These are phyloP conservation scores for Epichloe coenophiala DNA, from an alignment of 2,329 filamentous ascomycete species.

Conservation along the genomic window DNA sequence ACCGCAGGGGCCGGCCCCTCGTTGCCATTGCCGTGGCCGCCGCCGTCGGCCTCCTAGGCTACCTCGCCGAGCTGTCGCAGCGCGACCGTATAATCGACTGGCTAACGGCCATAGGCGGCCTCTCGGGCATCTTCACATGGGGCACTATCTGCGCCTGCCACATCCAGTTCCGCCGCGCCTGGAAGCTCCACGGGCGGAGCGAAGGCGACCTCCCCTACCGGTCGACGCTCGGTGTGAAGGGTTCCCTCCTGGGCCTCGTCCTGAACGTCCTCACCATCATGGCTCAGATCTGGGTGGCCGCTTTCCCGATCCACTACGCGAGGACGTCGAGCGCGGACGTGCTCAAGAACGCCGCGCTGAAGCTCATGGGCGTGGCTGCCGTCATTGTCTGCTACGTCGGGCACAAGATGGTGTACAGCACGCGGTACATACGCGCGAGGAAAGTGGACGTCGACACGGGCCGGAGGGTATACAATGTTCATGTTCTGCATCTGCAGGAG, in stretches of 20 bases:
- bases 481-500: not conserved
- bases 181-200: not conserved
- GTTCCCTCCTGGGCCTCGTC: not conserved
- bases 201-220: not conserved
- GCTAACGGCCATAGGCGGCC: slow-evolving; percentile 59
- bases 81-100: slow-evolving; percentile 56
- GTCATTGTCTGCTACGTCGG: not conserved
- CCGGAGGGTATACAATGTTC: slow-evolving; percentile 1
- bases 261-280: not conserved
- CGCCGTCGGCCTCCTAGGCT: slow-evolving; percentile 54
- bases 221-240: not conserved
- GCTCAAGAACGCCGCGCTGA: not conserved
- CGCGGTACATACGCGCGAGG: not conserved
- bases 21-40: slow-evolving; percentile 53
- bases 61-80: slow-evolving; percentile 46
- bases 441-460: slow-evolving; percentile 2
- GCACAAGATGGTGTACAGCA: slow-evolving; percentile 1
- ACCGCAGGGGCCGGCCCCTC: slow-evolving; percentile 62
- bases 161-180: slow-evolving; percentile 55
- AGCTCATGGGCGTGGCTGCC: not conserved
- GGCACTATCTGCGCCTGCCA: slow-evolving; percentile 65
- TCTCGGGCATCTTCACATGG: slow-evolving; percentile 62
- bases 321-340: not conserved
- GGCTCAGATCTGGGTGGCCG: slow-evolving; percentile 1
- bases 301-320: not conserved